phyloP scores from a whole-genome alignment of 2,329 filamentous ascomycete genomes.

The Alternaria rosae region DNA sequence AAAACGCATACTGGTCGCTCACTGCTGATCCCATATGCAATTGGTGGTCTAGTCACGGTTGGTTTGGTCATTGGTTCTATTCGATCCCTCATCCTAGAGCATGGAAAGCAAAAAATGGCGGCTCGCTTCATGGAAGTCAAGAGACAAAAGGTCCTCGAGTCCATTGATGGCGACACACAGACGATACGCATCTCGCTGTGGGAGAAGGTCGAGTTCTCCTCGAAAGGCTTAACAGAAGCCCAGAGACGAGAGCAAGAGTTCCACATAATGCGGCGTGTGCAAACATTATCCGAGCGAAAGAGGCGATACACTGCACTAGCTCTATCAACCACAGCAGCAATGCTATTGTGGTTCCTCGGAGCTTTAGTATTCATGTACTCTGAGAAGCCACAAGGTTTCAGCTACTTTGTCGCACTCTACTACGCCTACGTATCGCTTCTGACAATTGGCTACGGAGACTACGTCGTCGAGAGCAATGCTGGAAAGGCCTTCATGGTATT shows the following conservation, averaged over 20 bases:
- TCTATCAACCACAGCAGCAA: slow-evolving; percentile 49
- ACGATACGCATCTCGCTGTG: slow-evolving; percentile 55
- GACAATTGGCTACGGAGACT: slow-evolving; percentile 65
- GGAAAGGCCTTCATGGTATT: slow-evolving; percentile 65
- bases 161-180: slow-evolving; percentile 48
- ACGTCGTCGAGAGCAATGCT: slow-evolving; percentile 56
- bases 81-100: slow-evolving; percentile 58
- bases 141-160: slow-evolving; percentile 52
- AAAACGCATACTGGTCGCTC: slow-evolving; percentile 58
- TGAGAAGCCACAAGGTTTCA: slow-evolving; percentile 58
- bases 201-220: slow-evolving; percentile 51
- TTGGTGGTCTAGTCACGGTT: slow-evolving; percentile 62
- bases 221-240: slow-evolving; percentile 48
- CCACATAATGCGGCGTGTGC: slow-evolving; percentile 52
- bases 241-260: slow-evolving; percentile 59
- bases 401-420: slow-evolving; percentile 62
- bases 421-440: slow-evolving; percentile 62
- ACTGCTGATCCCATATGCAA: slow-evolving; percentile 62
- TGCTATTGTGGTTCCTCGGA: slow-evolving; percentile 57
- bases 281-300: slow-evolving; percentile 44
- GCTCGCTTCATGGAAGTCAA: slow-evolving; percentile 60
- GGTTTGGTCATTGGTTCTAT: slow-evolving; percentile 65
- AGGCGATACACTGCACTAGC: slow-evolving; percentile 53
- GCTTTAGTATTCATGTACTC: slow-evolving; percentile 59
- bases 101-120: slow-evolving; percentile 60